phyloP scores from a whole-genome alignment of 2,329 filamentous ascomycete genomes.

The Cadophora malorum region DNA sequence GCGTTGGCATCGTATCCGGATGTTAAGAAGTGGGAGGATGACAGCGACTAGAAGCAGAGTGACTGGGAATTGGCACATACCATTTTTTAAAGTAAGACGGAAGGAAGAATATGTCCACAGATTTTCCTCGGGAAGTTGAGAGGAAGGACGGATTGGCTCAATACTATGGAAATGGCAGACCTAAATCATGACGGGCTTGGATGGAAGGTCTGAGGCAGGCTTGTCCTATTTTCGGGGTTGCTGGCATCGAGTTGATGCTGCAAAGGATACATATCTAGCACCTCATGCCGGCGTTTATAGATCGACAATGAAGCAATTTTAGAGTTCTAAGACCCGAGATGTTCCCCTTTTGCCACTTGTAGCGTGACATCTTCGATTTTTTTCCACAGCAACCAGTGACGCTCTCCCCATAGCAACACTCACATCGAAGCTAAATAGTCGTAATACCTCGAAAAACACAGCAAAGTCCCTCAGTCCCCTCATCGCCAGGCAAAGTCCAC shows the following conservation, averaged over 20 bases:
- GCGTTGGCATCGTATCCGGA: conserved; percentile 3
- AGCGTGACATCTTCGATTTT: background rate
- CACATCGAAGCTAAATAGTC: background rate
- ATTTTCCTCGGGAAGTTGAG: background rate
- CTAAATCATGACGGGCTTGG: background rate
- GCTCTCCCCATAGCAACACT: background rate
- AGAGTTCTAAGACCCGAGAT: background rate
- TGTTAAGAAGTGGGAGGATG: conserved; percentile 12
- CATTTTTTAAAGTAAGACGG: background rate
- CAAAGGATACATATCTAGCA: background rate
- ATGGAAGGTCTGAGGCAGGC: background rate
- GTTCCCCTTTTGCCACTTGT: no score
- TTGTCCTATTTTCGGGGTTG: background rate
- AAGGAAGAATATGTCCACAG: background rate
- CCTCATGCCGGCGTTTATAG: conserved; percentile 1
- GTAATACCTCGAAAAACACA: background rate
- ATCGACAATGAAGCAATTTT: conserved; percentile 1
- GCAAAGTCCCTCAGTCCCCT: background rate
- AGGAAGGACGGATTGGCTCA: background rate
- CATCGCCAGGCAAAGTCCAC: conserved; percentile 37
- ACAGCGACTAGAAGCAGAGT: background rate
- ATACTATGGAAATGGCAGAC: background rate
- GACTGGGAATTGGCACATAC: background rate
- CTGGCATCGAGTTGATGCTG: background rate
- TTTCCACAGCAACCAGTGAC: background rate